Conservation (phyloP, 2,329 filamentous ascomycete genomes). For the Cladosporium sp. region DNA sequence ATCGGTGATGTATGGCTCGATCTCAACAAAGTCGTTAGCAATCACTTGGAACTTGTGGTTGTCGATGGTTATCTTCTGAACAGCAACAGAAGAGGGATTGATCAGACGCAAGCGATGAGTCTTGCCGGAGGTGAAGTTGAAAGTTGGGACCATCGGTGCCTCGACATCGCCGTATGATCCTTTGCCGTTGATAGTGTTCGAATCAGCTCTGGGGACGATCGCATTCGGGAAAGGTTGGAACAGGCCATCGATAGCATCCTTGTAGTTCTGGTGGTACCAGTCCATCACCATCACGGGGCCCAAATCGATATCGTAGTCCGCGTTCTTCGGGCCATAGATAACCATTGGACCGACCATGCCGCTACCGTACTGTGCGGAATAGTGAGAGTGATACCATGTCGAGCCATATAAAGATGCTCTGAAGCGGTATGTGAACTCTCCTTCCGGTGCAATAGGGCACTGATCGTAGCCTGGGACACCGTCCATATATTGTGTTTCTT, state of each 20-base stretch:
- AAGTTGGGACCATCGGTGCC: slow-evolving; percentile 29
- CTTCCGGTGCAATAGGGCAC: slow-evolving; percentile 39
- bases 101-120: slow-evolving; percentile 41
- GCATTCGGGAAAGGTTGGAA: background rate
- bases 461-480: slow-evolving; percentile 39
- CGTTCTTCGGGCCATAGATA: slow-evolving; percentile 27
- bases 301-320: slow-evolving; percentile 27
- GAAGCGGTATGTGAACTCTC: slow-evolving; percentile 36
- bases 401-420: slow-evolving; percentile 35
- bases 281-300: slow-evolving; percentile 29
- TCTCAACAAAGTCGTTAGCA: slow-evolving; percentile 40
- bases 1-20: slow-evolving; percentile 37
- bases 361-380: slow-evolving; percentile 24
- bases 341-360: slow-evolving; percentile 29
- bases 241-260: slow-evolving; percentile 17
- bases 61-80: slow-evolving; percentile 42
- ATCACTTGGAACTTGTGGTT: slow-evolving; percentile 42
- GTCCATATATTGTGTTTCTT: slow-evolving; percentile 30
- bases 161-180: slow-evolving; percentile 22
- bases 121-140: slow-evolving; percentile 38
- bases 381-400: slow-evolving; percentile 37
- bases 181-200: slow-evolving; percentile 27
- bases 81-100: slow-evolving; percentile 38
- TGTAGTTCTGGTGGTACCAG: slow-evolving; percentile 32
- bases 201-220: slow-evolving; percentile 22